Base-by-base conservation (phyloP, 129 eudicot species). In the sunflower (Helianthus annuus) region DNA sequence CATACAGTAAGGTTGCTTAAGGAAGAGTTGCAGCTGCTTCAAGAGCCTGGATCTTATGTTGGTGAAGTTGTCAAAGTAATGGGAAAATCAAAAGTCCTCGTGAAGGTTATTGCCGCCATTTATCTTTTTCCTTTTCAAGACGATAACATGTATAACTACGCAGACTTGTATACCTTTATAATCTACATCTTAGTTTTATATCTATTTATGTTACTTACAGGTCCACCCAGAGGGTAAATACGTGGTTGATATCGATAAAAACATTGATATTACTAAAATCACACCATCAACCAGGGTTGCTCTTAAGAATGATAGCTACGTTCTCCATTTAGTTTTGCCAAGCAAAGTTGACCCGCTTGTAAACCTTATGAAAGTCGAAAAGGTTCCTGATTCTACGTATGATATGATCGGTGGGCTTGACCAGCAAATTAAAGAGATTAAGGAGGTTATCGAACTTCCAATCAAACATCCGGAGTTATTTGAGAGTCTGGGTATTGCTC, bases 401-500 rank as follows among this genome's bases (percentile, higher is more conserved):
- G 97, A 91, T 80, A 91, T 91, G 97, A 86, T 91, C 77, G 97
- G 97, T 80, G 96, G 97, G 40, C 91, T 88, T 42, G 97, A 91
- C 76, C 97, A 88, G 75, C 97, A 91, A 77, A 91, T 91, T 63
- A 91, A 91, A 81, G 97, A 91, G 83, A 91, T 91, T 16, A 91
- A 91, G 56, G 97, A 91, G 97, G 96, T 91, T 63, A 91, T 91
- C 79, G 97, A 91, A 73, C 96, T 91, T 70, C 97, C 97, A 19
- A 88, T 91, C 49, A 91, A 91, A 49, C 97, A 91, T 76, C 97
- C 97, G 4, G 93, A 88, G 67, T 79, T 91, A 68, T 91, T 91
- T 68, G 97, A 88, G 84, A 82, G 91, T 79, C 91, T 91, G 60
- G 97, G 97, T 52, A 91, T 88, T 56, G 97, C 97, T 77, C 97